Base-by-base conservation (phyloP, 257 asterid species). In the Leptodermis oblonga region DNA sequence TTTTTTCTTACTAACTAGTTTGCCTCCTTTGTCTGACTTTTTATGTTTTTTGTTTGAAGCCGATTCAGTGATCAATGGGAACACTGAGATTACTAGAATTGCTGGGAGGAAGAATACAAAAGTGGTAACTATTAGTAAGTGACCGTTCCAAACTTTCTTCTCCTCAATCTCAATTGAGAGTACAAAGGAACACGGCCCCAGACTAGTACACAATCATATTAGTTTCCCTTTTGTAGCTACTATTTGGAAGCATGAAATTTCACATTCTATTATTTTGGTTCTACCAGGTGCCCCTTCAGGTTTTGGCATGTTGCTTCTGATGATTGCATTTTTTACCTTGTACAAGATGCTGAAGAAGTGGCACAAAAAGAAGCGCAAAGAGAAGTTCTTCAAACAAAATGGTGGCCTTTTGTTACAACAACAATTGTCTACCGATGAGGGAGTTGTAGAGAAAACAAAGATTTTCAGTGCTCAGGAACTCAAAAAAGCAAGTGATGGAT, bases 381-480 rank as follows among this genome's bases (percentile, higher is more conserved):
- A 73, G 54, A 77, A 15, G 42, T 68, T 43, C 28, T 73, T 77
- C 53, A 72, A 77, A 65, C 42, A 42, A 72, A 77, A 77, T 53
- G 77, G 77, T 2, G 74, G 77, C 25, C 67, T 77, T 23, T 62
- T 77, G 37, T n/a, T 77, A 2, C 74, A 77, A 63, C 73, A 72
- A 13, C 77, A 77, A 28, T 22, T 77, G 46, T 43, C 69, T 3
- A 37, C 61, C 61, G 49, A 73, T 14, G 75, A 77, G 14, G 59
- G 53, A 8, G 61, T 69, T 26, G 67, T 77, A 26, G 72, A 72
- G 31, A 77, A 63, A 22, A 72, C 67, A 31, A 72, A 65, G 25
- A 52, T 77, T 43, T 77, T 77, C 64, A 77, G 71, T 7, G 70
- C 74, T n/a, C 63, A 18, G 28, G 78, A 77, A 48, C n/a, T 77